Base-by-base conservation (phyloP, 2,329 filamentous ascomycete species). In the Claviceps paspali region DNA sequence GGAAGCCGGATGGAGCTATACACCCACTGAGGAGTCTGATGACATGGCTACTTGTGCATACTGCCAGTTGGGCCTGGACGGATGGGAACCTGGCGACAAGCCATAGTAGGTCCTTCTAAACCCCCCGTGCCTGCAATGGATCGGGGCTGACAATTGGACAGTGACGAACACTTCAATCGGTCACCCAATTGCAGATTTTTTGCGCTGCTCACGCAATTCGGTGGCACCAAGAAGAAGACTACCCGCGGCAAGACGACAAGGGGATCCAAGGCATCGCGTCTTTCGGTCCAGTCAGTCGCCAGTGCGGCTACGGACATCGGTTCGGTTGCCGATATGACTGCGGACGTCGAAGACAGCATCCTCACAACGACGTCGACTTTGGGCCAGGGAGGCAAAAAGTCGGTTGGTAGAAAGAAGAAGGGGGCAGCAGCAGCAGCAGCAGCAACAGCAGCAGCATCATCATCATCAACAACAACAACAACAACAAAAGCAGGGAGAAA, bases 1-100 rank as follows among this genome's bases (percentile, higher is more conserved):
- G 24, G 83, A 88, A 46, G 83, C 85, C 21, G 91, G 91, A 9
- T 98, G 88, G 87, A 86, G 82, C 53, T 95, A 87, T 59, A 92
- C 86, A 18, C 87, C 91, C 0, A 83, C 76, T 5, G 62, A 73
- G 30, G 85, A 88, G 30, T 84, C 78, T 10, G 79, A 91, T 45
- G 91, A 98, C 56, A 83, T 88, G 62, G 83, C 84, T 8, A 91
- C 82, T 9, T 98, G 91, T 54, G 71, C 82, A 21, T 95, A 96
- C 60, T 98, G 91, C 62, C 76, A 82, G 40, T 62, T 96, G 12
- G 85, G 81, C 9, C 70, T 98, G 9, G 88, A 96, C 56, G 86
- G 86, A 6, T 98, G 92, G 91, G 91, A 96, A 53, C 79, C 81
- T 1, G 78, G 79, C 41, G 91, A 98, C 55, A 84, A 93, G 53